Evolutionary conservation across 2,329 filamentous ascomycete genomes (phyloP).

Genomic region (Aureobasidium zeae): DNA sequence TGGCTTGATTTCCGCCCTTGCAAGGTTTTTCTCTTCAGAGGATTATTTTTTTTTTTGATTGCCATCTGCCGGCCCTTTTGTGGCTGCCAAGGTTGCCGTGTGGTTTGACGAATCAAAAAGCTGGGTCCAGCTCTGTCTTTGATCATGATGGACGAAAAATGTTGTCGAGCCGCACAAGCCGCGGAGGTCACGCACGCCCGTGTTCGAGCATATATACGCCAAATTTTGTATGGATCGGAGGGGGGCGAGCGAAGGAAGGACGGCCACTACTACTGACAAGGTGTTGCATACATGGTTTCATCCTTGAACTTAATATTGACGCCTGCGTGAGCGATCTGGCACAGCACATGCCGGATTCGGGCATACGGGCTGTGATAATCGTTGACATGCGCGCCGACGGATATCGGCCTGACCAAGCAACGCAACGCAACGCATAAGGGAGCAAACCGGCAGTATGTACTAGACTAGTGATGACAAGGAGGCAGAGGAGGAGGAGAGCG

Average conservation of each 20-base stretch:
- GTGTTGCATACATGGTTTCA: constrained; percentile 14
- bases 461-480: too few species aligned
- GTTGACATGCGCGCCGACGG: not conserved
- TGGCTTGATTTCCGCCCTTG: constrained; percentile 10
- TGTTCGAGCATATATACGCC: constrained; percentile 12
- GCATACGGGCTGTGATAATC: not conserved
- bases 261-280: constrained; percentile 10
- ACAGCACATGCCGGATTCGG: constrained; percentile 8
- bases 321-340: constrained; percentile 11
- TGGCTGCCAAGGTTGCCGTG: constrained; percentile 12
- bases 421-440: too few species aligned
- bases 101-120: constrained; percentile 10
- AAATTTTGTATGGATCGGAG: constrained; percentile 7
- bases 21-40: constrained; percentile 12
- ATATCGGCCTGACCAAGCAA: constrained; percentile 6
- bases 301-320: constrained; percentile 13
- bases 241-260: constrained; percentile 5
- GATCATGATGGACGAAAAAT: constrained; percentile 10
- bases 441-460: too few species aligned
- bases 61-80: constrained; percentile 15
- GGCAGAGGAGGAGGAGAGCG: too few species aligned
- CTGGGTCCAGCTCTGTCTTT: constrained; percentile 9
- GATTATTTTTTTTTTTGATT: constrained; percentile 13
- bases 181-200: constrained; percentile 13
- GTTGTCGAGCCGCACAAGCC: constrained; percentile 14